Conservation (phyloP, 2,329 filamentous ascomycete genomes). For the Cladosporium colombiae region DNA sequence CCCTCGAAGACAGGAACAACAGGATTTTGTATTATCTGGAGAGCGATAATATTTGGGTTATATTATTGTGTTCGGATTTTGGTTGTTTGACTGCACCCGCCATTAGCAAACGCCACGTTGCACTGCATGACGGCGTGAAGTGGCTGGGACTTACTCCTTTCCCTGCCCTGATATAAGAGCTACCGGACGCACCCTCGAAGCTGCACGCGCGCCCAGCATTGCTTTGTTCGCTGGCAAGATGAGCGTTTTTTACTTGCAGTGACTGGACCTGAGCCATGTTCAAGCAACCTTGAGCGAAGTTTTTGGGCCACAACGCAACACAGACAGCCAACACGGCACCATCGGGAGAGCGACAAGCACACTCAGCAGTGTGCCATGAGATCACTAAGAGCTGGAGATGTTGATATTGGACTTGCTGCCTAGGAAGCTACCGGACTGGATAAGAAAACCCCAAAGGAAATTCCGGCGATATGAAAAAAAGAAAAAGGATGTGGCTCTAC, state of each 20-base stretch:
- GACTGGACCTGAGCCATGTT: not conserved
- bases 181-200: not conserved
- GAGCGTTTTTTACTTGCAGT: not conserved
- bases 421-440: not conserved
- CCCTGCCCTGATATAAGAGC: not conserved
- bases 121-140: not conserved
- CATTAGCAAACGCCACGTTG: not conserved
- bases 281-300: no score
- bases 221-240: not conserved
- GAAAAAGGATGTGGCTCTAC: not conserved
- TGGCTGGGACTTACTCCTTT: not conserved
- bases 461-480: not conserved
- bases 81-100: not conserved
- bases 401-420: not conserved
- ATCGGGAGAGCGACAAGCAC: not conserved
- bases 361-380: not conserved
- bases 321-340: not conserved
- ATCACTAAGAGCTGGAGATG: not conserved
- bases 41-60: not conserved
- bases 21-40: not conserved
- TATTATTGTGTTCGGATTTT: not conserved
- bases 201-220: not conserved
- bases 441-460: not conserved
- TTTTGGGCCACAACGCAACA: not conserved
- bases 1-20: not conserved